A percentile compares a stretch with the other conserved stretches of the same genome.
These are phyloP conservation scores for Ophiostoma sp. DNA, from an alignment of 2,329 filamentous ascomycete species.

Conservation along the genomic window DNA sequence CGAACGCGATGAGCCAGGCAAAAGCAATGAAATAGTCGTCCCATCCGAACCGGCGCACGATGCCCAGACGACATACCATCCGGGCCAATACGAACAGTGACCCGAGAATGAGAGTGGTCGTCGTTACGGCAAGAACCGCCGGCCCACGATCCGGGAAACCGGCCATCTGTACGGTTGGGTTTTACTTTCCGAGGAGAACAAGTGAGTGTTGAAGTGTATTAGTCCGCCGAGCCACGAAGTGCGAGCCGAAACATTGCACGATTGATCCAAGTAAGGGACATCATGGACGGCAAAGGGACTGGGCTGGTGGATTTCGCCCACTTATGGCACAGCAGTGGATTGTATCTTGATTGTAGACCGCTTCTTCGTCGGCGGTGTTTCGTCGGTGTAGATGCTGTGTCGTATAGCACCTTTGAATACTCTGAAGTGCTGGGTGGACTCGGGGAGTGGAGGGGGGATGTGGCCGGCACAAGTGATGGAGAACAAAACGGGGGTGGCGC, in stretches of 20 bases:
- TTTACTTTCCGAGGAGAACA: not conserved
- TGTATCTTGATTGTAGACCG: not conserved
- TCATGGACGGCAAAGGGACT: not conserved
- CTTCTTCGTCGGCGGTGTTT: not conserved
- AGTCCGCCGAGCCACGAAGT: not conserved
- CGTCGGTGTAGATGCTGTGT: not conserved
- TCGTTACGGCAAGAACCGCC: conserved; percentile 64
- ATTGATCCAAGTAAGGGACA: not conserved
- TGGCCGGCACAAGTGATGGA: not conserved
- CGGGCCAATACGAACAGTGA: conserved; percentile 70
- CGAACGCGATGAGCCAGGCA: conserved; percentile 69
- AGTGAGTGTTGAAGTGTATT: not conserved
- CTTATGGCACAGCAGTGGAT: not conserved
- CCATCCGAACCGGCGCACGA: conserved; percentile 65
- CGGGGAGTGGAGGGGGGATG: not conserved
- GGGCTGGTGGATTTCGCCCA: not conserved
- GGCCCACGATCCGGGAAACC: conserved; percentile 45
- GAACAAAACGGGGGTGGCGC: not conserved
- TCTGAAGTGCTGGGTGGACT: not conserved
- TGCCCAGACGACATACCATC: conserved; percentile 63
- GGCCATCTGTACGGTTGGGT: not conserved
- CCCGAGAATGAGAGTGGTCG: conserved; percentile 61
- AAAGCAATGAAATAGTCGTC: conserved; percentile 78
- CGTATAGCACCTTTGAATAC: not conserved
- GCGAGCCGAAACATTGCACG: not conserved